These are phyloP conservation scores for Symbiotaphrina buchneri DNA, from an alignment of 495 filamentous ascomycete species.

Conservation along the genomic window DNA sequence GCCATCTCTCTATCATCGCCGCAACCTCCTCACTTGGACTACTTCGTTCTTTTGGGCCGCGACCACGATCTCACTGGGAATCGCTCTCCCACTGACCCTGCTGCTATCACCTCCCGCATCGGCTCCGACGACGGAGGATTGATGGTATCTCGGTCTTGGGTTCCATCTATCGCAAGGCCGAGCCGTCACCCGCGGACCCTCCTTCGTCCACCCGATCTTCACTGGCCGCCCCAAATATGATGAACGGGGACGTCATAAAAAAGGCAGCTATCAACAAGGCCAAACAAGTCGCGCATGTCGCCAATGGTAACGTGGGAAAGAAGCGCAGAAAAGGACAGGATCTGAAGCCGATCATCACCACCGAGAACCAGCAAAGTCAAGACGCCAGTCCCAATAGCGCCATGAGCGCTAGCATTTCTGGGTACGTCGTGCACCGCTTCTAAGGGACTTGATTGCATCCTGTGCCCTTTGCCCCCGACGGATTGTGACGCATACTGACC, in stretches of 20 bases:
- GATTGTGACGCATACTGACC: constrained; percentile 6
- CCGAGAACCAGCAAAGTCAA: constrained; percentile 30
- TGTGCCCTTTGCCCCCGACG: background rate
- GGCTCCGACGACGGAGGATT: no score
- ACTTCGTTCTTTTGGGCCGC: no score
- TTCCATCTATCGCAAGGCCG: background rate
- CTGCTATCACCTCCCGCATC: no score
- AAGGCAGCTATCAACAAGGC: constrained; percentile 7
- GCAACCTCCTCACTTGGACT: no score
- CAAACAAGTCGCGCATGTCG: constrained; percentile 19
- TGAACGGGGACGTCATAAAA: constrained; percentile 6
- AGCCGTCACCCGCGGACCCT: background rate
- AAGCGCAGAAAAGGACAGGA: constrained; percentile 75
- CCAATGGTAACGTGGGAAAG: constrained; percentile 46
- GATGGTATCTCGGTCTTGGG: no score
- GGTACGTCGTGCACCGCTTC: background rate
- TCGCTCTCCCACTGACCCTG: no score
- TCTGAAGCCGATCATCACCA: constrained; percentile 78
- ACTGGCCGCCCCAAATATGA: background rate
- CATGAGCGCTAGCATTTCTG: constrained; percentile 8
- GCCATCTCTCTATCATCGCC: no score
- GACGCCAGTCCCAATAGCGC: constrained; percentile 16
- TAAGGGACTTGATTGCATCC: background rate
- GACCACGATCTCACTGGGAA: no score
- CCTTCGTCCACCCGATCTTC: background rate